Base-by-base conservation (phyloP, 352 stramenopile species). In the Pseudoperonospora humuli region DNA sequence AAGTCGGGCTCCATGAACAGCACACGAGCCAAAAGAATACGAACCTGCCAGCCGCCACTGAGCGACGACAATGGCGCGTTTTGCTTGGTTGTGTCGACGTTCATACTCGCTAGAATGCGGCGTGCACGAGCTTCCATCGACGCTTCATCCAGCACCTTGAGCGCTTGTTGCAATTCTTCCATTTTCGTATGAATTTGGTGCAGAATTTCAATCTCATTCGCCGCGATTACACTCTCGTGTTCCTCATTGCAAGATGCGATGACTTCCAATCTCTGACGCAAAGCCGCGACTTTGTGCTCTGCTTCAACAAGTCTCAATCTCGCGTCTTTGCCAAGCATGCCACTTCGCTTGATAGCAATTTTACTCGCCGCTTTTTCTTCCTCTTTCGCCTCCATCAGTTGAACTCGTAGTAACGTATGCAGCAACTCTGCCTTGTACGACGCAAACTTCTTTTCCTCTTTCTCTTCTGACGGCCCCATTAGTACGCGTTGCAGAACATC, bases 1-100 rank as follows among this genome's bases (percentile, higher is more conserved):
- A 98, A 51, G 51, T 98, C 93, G 3, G 92, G 92, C 49, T 93
- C 72, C 72, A 98, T 97, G 61, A 97, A 97, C 15, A 97, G 66
- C 33, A 93, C 90, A 5, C 85, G 91, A n/a, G 94, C 94, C 13
- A 98, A 96, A 7, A 83, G 47, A 39, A 85, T 75, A 7, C 73
- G 70, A 11, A 83, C 70, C 53, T 79, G 71, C 73, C 68, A 83
- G 4, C 70, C 73, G 24, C 73, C 73, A 42, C 69, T 82, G 2
- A 82, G 39, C 15, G 60, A 64, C 14, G 65, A 62, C 5, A 85
- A 52, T 2, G 67, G 53, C 1, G 62, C 48, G 13, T 71, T 68
- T 61, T 97, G 92, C 64, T 95, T 95, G 6, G 67, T 64, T 15
- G 67, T 53, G 85, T 89, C 5, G 96, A 96, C 89, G 45, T 87